Evolutionary conservation across 805 yeast genomes (phyloP).

Genomic region (Kodamaea nitidulidarum): DNA sequence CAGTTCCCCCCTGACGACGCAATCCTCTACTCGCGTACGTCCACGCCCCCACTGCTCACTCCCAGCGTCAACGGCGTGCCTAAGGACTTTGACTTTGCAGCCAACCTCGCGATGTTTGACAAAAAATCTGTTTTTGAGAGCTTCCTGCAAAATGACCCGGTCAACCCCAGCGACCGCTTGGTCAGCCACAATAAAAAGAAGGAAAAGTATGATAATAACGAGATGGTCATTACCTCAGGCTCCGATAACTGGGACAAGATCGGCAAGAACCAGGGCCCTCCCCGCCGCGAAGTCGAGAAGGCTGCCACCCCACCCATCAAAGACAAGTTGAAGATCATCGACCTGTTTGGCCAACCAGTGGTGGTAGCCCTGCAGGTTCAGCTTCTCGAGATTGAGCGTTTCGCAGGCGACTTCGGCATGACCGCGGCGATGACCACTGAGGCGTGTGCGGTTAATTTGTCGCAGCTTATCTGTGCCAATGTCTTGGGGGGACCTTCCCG

Average conservation of each 20-base stretch:
- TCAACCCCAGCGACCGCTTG: constrained; percentile 57
- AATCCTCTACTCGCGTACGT: constrained; percentile 2
- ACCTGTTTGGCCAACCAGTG: constrained; percentile 18
- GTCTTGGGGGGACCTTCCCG: constrained; percentile 68
- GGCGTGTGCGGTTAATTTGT: constrained; percentile 63
- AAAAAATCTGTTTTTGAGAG: constrained; percentile 76
- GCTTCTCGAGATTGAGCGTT: constrained; percentile 67
- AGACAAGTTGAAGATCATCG: constrained; percentile 9
- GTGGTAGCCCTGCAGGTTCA: constrained; percentile 77
- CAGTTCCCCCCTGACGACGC: constrained; percentile 8
- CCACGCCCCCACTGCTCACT: constrained; percentile 6
- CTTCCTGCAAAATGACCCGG: constrained; percentile 59
- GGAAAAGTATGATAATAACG: constrained; percentile 61
- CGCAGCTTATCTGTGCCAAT: constrained; percentile 49
- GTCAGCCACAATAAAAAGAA: constrained; percentile 68
- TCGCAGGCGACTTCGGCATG: constrained; percentile 51
- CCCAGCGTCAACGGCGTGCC: constrained; percentile 17
- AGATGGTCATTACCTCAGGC: constrained; percentile 59
- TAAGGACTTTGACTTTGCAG: constrained; percentile 80
- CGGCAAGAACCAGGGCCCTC: constrained; percentile 16
- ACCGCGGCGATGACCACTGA: constrained; percentile 51
- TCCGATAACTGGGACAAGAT: constrained; percentile 54
- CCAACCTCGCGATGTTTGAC: constrained; percentile 77
- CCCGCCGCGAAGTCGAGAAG: constrained; percentile 17
- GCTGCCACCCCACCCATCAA: constrained; percentile 10